Evolutionary conservation across 176 grass and related monocot species (phyloP).

Genomic region (Coix lacrymajobi): DNA sequence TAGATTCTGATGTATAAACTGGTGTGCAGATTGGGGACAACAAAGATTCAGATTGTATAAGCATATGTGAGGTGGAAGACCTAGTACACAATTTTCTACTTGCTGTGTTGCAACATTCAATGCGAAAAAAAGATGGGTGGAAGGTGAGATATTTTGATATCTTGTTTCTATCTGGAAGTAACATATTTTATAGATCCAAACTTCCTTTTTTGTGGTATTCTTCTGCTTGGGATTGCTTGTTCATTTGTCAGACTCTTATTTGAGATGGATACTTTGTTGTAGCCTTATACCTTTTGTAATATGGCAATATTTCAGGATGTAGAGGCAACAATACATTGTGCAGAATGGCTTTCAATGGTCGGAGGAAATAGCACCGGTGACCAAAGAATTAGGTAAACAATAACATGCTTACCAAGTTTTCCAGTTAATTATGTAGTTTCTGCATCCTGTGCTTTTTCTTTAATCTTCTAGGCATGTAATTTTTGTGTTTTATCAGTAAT

Average conservation of each 20-base stretch:
- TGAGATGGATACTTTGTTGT: conserved; percentile 18
- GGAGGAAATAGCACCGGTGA: conserved; percentile 87
- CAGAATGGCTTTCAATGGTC: conserved; percentile 98
- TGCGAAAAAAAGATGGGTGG: conserved; percentile 94
- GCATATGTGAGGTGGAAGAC: conserved; percentile 83
- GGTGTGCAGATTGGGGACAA: conserved; percentile 65
- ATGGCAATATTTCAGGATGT: conserved; percentile 64
- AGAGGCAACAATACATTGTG: conserved; percentile 96
- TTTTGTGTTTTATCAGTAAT: not conserved
- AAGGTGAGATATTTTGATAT: conserved; percentile 51
- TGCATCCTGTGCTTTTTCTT: not conserved
- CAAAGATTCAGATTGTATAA: conserved; percentile 67
- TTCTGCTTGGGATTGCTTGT: not conserved
- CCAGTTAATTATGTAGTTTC: conserved; percentile 1
- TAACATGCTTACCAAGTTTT: conserved; percentile 10
- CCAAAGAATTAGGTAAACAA: conserved; percentile 70
- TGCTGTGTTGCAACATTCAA: conserved; percentile 93
- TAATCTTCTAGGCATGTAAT: conserved; percentile 20
- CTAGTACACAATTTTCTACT: conserved; percentile 95
- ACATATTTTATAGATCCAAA: conserved; percentile 2
- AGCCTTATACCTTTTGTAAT: conserved; percentile 19
- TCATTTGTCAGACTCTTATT: conserved; percentile 1
- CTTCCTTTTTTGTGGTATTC: not conserved
- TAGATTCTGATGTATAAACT: conserved; percentile 28
- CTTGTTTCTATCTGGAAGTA: conserved; percentile 8